phyloP scores from a whole-genome alignment of 1,284 basidiomycete genomes.

The Trichosporon sp. region DNA sequence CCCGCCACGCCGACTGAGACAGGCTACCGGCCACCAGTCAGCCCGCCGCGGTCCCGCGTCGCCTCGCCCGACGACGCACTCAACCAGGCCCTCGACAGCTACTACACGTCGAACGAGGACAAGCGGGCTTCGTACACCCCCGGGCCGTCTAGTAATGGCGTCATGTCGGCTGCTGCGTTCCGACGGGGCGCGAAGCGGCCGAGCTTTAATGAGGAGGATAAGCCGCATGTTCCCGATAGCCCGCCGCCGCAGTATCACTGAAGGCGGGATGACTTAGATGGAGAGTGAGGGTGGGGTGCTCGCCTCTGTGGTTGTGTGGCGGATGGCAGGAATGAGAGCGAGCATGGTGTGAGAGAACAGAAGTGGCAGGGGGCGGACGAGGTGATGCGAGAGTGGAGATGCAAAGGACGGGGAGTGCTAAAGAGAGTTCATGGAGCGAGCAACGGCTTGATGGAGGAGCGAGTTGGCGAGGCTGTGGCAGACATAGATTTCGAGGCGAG shows the following conservation, averaged over 20 bases:
- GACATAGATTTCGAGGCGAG: too few species aligned
- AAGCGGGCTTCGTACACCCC: background rate
- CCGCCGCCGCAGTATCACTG: background rate
- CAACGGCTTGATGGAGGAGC: too few species aligned
- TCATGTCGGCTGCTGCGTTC: background rate
- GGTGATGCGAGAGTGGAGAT: too few species aligned
- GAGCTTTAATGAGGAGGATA: background rate
- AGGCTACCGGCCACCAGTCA: background rate
- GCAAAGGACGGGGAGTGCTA: too few species aligned
- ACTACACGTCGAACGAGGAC: background rate
- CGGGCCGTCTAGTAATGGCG: background rate
- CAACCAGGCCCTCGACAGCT: background rate
- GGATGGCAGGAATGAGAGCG: too few species aligned
- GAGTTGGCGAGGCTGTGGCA: too few species aligned
- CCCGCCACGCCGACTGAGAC: background rate
- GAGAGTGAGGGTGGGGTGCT: too few species aligned
- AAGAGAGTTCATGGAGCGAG: too few species aligned
- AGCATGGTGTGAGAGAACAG: too few species aligned
- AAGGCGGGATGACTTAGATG: background rate
- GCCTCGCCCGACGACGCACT: background rate
- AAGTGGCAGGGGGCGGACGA: too few species aligned
- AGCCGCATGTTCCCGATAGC: background rate
- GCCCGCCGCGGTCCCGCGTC: background rate
- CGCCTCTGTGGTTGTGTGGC: too few species aligned
- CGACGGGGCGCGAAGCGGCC: background rate